These are phyloP conservation scores for Silene uniflora DNA, from an alignment of 148 eudicot species.

Conservation along the genomic window DNA sequence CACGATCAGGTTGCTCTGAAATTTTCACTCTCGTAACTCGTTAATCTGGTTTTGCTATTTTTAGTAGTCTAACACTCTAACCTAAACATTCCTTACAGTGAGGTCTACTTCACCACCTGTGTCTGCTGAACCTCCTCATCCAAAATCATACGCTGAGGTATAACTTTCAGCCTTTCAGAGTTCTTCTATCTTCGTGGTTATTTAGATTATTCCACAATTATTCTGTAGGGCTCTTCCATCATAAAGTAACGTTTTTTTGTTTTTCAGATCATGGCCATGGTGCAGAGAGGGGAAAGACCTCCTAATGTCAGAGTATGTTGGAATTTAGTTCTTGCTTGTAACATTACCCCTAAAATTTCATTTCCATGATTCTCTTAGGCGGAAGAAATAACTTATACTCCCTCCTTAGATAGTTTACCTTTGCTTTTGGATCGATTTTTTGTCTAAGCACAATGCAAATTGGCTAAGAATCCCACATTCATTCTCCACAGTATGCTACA, in stretches of 20 bases:
- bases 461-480: too few species aligned
- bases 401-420: too few species aligned
- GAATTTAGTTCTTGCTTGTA: neutral
- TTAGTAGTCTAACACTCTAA: constrained; percentile 9
- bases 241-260: constrained; percentile 12
- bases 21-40: neutral
- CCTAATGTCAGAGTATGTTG: constrained; percentile 71
- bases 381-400: neutral
- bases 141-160: constrained; percentile 76
- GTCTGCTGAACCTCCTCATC: constrained; percentile 68
- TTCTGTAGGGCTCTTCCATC: neutral
- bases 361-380: neutral
- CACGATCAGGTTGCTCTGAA: constrained; percentile 50
- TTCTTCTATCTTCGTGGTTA: neutral
- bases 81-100: constrained; percentile 42
- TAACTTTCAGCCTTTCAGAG: neutral
- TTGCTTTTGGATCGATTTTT: too few species aligned
- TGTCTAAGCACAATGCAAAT: too few species aligned
- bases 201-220: neutral
- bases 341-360: neutral
- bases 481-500: too few species aligned
- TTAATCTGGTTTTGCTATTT: neutral
- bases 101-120: constrained; percentile 62
- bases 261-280: constrained; percentile 84
- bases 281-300: constrained; percentile 89